These are phyloP conservation scores for Sporobolomyces roseus DNA, from an alignment of 768 basidiomycete species.

Conservation along the genomic window DNA sequence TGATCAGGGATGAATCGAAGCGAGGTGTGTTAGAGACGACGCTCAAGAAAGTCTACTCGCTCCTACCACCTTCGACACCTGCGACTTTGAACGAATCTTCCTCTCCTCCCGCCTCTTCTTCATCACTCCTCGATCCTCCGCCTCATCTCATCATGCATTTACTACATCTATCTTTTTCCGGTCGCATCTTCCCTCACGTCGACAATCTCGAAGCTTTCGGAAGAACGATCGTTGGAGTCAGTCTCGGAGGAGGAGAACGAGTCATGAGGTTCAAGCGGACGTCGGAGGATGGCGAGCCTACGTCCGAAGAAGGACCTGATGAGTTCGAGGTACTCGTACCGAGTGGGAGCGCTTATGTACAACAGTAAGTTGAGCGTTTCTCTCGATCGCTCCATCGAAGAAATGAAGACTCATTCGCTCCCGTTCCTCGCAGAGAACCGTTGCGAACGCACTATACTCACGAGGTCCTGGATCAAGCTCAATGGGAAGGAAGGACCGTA, in stretches of 20 bases:
- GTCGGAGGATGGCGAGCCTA: slow-evolving; percentile 13
- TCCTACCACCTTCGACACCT: slow-evolving; percentile 10
- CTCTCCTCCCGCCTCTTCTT: not conserved
- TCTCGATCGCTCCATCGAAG: not conserved
- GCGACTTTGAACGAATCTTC: not conserved
- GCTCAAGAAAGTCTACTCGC: slow-evolving; percentile 33
- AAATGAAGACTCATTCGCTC: not conserved
- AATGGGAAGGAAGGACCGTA: slow-evolving; percentile 44
- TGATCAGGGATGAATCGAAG: not conserved
- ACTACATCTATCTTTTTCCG: slow-evolving; percentile 50
- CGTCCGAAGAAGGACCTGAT: not conserved
- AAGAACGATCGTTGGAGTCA: slow-evolving; percentile 49
- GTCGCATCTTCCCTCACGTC: slow-evolving; percentile 51
- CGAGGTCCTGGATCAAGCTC: slow-evolving; percentile 47
- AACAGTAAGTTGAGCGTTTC: slow-evolving; percentile 46
- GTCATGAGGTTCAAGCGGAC: slow-evolving; percentile 46
- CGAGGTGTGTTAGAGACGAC: not conserved
- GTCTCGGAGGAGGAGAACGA: slow-evolving; percentile 48
- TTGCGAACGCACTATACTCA: slow-evolving; percentile 51
- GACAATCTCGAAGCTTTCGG: slow-evolving; percentile 52
- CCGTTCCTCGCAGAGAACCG: slow-evolving; percentile 44
- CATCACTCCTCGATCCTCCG: slow-evolving; percentile 1
- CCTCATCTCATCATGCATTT: slow-evolving; percentile 47
- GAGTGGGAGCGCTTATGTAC: slow-evolving; percentile 50
- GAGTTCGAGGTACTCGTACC: slow-evolving; percentile 49